A percentile compares a stretch with the other conserved stretches of the same genome.
Evolutionary conservation across 1,284 basidiomycete species (phyloP).

Genomic region (Puccinia hordei): DNA sequence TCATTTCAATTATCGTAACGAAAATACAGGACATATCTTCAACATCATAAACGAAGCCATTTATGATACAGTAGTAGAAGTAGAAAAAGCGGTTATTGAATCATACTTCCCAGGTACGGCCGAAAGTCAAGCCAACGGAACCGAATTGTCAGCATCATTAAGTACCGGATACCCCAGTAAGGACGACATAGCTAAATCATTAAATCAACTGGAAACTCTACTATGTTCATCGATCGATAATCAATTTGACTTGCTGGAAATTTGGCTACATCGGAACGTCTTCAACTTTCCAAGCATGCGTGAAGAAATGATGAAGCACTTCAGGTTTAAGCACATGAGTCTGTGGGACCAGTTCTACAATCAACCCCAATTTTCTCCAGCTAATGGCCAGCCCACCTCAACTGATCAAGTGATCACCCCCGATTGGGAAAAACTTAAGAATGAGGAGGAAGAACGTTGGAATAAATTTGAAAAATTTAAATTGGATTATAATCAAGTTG

Average conservation of each 20-base stretch:
- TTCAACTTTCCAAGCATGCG: slow-evolving; percentile 41
- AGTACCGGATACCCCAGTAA: slow-evolving; percentile 27
- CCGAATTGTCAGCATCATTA: background rate
- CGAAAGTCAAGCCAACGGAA: background rate
- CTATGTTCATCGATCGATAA: slow-evolving; percentile 35
- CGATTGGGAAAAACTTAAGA: slow-evolving; percentile 45
- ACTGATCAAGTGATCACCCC: background rate
- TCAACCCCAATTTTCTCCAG: background rate
- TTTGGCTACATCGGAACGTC: slow-evolving; percentile 48
- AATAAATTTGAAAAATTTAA: slow-evolving; percentile 26
- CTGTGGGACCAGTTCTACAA: slow-evolving; percentile 34
- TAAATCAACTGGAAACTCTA: slow-evolving; percentile 43
- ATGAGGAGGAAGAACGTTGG: slow-evolving; percentile 34
- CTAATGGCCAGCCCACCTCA: background rate
- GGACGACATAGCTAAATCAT: slow-evolving; percentile 41
- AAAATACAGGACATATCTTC: slow-evolving; percentile 32
- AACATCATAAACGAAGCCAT: slow-evolving; percentile 45
- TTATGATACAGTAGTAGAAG: slow-evolving; percentile 31
- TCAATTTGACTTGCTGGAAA: slow-evolving; percentile 45
- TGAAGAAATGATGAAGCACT: slow-evolving; percentile 29
- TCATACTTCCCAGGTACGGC: slow-evolving; percentile 29
- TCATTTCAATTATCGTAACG: no score
- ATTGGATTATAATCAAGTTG: slow-evolving; percentile 27
- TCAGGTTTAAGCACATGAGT: slow-evolving; percentile 34
- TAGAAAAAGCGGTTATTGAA: slow-evolving; percentile 37